A percentile compares a stretch with the other conserved stretches of the same genome.
Evolutionary conservation across 257 asterid species (phyloP).

Genomic region (Ehretia macrophylla): DNA sequence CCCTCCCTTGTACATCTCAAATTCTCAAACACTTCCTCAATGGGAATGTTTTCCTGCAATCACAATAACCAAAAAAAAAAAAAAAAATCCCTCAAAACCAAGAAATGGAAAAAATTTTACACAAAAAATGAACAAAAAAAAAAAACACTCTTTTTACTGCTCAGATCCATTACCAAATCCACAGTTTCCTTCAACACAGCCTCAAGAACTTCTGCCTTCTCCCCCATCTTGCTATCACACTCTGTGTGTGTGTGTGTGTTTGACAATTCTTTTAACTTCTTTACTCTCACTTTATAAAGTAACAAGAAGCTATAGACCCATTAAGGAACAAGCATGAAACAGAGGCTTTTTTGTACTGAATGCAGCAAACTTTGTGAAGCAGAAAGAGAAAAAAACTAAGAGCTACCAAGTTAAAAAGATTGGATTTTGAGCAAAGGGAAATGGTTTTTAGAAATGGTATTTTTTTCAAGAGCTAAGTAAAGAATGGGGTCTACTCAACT

Average conservation of each 20-base stretch:
- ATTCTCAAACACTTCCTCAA: conserved; percentile 94
- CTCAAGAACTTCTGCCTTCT: conserved; percentile 88
- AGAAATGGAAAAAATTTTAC: background rate
- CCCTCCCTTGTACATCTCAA: conserved; percentile 92
- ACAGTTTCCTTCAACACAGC: conserved; percentile 97
- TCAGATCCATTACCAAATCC: conserved; percentile 99
- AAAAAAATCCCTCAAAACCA: conserved; percentile 13
- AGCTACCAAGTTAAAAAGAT: conserved; percentile 26
- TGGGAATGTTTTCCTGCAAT: conserved; percentile 88
- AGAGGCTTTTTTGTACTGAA: conserved; percentile 2
- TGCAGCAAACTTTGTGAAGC: conserved; percentile 17
- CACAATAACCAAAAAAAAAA: conserved; percentile 16
- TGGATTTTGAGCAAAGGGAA: conserved; percentile 19
- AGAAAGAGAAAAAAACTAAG: conserved; percentile 5
- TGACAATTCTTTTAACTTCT: background rate
- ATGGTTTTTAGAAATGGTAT: conserved; percentile 8
- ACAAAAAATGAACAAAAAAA: background rate
- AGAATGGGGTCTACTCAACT: conserved; percentile 49
- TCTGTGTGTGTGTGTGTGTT: background rate
- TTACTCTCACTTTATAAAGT: background rate
- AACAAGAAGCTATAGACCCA: conserved; percentile 10
- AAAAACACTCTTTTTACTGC: conserved; percentile 13
- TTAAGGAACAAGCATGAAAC: conserved; percentile 33
- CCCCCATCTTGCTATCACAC: conserved; percentile 54
- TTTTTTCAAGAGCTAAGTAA: too few relatives aligned